These are phyloP conservation scores for Ogataea allantospora DNA, from an alignment of 805 yeast species.

Conservation along the genomic window DNA sequence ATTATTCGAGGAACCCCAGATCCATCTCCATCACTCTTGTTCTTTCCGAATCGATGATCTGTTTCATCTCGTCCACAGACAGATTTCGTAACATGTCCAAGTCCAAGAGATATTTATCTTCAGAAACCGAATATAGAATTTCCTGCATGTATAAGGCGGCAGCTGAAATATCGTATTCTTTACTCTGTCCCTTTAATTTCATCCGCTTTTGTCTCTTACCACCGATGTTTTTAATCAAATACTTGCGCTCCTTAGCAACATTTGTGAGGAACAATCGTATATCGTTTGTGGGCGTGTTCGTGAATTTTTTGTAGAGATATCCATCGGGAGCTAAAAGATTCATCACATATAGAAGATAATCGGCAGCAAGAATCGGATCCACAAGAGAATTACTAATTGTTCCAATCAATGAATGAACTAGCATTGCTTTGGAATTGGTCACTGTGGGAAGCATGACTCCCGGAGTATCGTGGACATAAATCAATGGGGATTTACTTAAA, in stretches of 20 bases:
- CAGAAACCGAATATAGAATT: constrained; percentile 57
- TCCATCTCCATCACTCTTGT: constrained; percentile 12
- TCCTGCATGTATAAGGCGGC: constrained; percentile 65
- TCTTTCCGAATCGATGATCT: constrained; percentile 13
- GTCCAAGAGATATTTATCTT: constrained; percentile 35
- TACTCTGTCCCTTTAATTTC: background rate
- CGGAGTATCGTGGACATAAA: constrained; percentile 84
- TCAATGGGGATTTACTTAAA: constrained; percentile 57
- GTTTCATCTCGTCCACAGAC: constrained; percentile 6
- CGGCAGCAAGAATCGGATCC: constrained; percentile 85
- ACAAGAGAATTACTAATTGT: constrained; percentile 67
- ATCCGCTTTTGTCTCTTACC: background rate
- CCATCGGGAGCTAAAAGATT: constrained; percentile 60
- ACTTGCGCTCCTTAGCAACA: constrained; percentile 42
- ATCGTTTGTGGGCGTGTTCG: constrained; percentile 68
- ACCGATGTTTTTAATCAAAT: constrained; percentile 12
- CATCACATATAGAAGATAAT: constrained; percentile 71
- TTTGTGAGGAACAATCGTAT: constrained; percentile 53
- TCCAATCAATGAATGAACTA: constrained; percentile 70
- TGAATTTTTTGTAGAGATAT: constrained; percentile 42
- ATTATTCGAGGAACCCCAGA: constrained; percentile 1
- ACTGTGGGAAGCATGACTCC: constrained; percentile 86
- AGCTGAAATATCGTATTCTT: constrained; percentile 34
- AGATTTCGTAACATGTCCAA: constrained; percentile 11
- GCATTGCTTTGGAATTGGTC: constrained; percentile 63